Evolutionary conservation across 345 rosid species (phyloP), one percentile per base, ranked within the genome.

Genomic region (Lepidium aucheri): DNA sequence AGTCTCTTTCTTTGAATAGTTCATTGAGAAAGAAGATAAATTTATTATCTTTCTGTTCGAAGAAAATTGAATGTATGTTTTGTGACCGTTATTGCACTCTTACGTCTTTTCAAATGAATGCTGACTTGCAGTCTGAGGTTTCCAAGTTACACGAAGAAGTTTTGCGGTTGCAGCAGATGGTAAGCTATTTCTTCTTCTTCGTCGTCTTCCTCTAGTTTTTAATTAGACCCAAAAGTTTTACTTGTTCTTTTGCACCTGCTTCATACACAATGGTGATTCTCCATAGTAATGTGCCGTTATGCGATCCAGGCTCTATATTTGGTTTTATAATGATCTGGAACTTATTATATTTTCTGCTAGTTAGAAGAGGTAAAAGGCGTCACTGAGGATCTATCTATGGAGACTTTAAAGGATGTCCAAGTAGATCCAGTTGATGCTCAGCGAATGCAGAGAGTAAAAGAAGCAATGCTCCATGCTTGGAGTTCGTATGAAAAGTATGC

Each of bases 391-490:
- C 68, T 65, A 26, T 30, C 53, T 54, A 36, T 53, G 44, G 77
- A 46, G 43, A 52, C 20, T 43, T 66, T 43, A 63, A 65, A 58
- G 72, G 73, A 53, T 77, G 64, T 67, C 68, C 73, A 61, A 28
- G 87, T 86, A 46, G 83, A 89, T 73, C 94, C 90, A 9, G 58
- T 82, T 60, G 93, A 82, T 40, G 72, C 73, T 24, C 82, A 82
- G 49, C 81, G 96, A 61, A 82, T 90, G 78, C 87, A 86, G 82
- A 89, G 84, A 82, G 91, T 91, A 7, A 91, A 84, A 77, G 96
- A 91, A 66, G 96, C 99, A 32, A 95, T 95, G 99, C 28, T 87
- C 69, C 96, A 95, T 79, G 99, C 98, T 24, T 95, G 99, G 98
- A 79, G 76, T 63, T 86, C 96, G 9, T 91, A 91, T 75, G 98